phyloP scores from a whole-genome alignment of 208 protist genomes.

The Acanthamoeba sp. region DNA sequence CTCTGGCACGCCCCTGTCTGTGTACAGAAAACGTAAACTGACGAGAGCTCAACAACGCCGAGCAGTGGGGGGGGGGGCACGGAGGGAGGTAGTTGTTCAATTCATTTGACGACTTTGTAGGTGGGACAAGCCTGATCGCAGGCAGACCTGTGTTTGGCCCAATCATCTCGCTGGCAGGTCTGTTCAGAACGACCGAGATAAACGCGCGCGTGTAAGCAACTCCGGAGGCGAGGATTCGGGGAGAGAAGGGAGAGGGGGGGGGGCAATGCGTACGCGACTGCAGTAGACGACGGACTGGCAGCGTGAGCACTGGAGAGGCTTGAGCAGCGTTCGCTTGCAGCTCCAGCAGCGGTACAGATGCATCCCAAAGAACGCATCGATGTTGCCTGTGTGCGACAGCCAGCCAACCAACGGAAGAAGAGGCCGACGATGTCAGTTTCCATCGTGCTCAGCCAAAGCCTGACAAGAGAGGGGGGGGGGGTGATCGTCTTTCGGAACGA shows the following conservation, averaged over 20 bases:
- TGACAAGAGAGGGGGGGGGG: too few species aligned
- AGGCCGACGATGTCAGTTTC: too few species aligned
- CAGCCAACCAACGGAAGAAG: too few species aligned
- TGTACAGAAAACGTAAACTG: too few species aligned
- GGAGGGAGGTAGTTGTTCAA: too few species aligned
- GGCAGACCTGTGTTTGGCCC: neutral
- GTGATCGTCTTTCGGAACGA: neutral
- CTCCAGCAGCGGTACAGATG: constrained; percentile 68
- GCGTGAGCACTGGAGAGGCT: constrained; percentile 72
- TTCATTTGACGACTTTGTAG: constrained; percentile 17
- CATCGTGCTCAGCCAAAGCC: too few species aligned
- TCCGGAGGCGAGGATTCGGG: neutral
- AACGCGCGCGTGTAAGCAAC: neutral
- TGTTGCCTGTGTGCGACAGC: constrained; percentile 37
- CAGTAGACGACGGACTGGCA: constrained; percentile 68
- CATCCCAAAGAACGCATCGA: constrained; percentile 64
- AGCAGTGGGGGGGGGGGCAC: too few species aligned
- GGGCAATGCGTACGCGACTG: constrained; percentile 27
- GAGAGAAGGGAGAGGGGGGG: neutral
- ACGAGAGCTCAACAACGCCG: too few species aligned
- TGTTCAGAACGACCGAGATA: neutral
- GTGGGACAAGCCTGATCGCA: constrained; percentile 38
- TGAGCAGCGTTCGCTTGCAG: constrained; percentile 58
- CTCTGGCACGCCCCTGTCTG: too few species aligned
- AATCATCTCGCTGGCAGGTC: constrained; percentile 44